Base-by-base conservation (phyloP, 345 rosid species). In the Excoecaria cochinchinensis region DNA sequence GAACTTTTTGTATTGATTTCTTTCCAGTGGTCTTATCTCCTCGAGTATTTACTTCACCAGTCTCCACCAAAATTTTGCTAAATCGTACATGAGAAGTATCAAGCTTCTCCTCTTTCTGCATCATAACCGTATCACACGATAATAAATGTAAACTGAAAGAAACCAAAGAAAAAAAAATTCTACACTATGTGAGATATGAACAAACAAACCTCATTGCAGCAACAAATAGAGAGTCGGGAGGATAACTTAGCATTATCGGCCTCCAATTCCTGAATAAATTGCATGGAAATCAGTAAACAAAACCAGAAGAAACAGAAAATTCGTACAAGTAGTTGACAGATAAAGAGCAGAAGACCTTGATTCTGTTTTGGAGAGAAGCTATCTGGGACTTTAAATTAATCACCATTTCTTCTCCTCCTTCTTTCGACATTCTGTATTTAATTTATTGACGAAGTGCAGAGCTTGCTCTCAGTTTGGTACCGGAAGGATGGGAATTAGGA, bases 191-290 rank as follows among this genome's bases (percentile, higher is more conserved):
- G 13, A 51, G 38, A 64, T 14, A 52, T n/a, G 51, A 36, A 36
- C 24, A 46, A 57, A 65, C 67, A 53, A 73, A 90, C 97, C 97
- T 85, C 80, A 52, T 61, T 79, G 73, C 97, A 89, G 53, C 78
- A 59, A 73, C 91, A 90, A 1, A 77, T 77, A 7, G 93, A 86
- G 73, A 92, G 81, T 50, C 50, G 84, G 59, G 88, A 81, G 24
- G 83, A 64, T 66, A 94, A 78, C 73, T 82, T 80, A 0, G 87
- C 82, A 77, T 92, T 92, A 55, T 88, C 89, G 77, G 71, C 82
- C 77, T 89, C 93, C 76, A 92, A 76, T 78, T 88, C 92, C 96
- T 94, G 87, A 17, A 64, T 67, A 5, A 46, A 62, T 50, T 11
- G 56, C 66, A 36, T 42, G 21, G 19, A 48, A 53, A 38, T 58